A percentile compares a stretch with the other conserved stretches of the same genome.
Conservation (phyloP, 148 eudicot species). For the Rhododendron williamsianum region DNA sequence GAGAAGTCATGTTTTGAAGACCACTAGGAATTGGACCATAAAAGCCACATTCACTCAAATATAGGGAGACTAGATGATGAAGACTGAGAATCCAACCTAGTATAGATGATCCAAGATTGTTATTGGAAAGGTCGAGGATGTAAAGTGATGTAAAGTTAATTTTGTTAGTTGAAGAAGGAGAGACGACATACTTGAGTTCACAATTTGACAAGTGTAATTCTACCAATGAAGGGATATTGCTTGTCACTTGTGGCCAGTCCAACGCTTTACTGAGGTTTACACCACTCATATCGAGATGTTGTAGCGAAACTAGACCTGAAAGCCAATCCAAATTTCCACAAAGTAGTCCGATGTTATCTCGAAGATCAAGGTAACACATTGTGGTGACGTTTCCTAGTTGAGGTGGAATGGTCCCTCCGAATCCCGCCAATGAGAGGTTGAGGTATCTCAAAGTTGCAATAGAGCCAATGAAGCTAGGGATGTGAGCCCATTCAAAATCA, state of each 20-base stretch:
- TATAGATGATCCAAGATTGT: no score
- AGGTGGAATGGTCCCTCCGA: background rate
- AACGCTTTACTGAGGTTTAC: background rate
- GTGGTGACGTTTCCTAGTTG: slow-evolving; percentile 13
- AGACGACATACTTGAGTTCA: background rate
- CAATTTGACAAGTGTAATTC: no score
- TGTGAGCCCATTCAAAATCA: no score
- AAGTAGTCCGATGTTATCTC: background rate
- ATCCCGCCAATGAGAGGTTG: background rate
- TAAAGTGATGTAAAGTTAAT: background rate
- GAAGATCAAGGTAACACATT: background rate
- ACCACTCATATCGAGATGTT: background rate
- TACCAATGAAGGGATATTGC: background rate
- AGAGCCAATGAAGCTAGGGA: no score
- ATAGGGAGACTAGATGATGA: background rate
- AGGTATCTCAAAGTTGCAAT: slow-evolving; percentile 9
- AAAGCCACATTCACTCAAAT: background rate
- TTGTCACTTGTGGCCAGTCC: background rate
- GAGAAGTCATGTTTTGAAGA: background rate
- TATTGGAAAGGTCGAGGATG: background rate
- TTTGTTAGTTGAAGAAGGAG: no score
- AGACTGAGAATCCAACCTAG: background rate
- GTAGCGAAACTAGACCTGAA: background rate
- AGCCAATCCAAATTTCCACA: background rate
- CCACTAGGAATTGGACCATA: background rate